These are phyloP conservation scores for Cinnamomum chago DNA, from an alignment of 164 flowering plant species.

Conservation along the genomic window DNA sequence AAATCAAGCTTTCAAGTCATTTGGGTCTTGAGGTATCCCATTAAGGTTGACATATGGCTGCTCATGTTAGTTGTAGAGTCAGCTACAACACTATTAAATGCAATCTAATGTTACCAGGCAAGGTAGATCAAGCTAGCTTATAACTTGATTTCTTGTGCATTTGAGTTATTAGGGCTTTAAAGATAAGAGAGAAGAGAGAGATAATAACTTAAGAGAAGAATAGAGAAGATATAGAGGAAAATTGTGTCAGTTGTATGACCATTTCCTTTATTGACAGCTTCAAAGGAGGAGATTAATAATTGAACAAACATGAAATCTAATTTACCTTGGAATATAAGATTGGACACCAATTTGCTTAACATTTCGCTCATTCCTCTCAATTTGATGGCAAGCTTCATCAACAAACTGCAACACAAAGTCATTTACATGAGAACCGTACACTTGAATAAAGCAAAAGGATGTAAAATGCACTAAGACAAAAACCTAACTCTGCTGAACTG, in stretches of 20 bases:
- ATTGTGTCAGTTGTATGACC: too few species aligned
- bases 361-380: conserved; percentile 88
- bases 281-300: too few species aligned
- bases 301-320: not conserved
- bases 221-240: too few species aligned
- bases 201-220: not conserved
- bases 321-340: conserved; percentile 87
- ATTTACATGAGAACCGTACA: not conserved
- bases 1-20: too few species aligned
- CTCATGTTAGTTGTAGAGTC: too few species aligned
- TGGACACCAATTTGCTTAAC: conserved; percentile 83
- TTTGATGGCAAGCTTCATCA: conserved; percentile 97
- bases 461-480: not conserved
- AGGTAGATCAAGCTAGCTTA: too few species aligned
- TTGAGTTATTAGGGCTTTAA: not conserved
- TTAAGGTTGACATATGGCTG: too few species aligned
- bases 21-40: too few species aligned
- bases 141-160: too few species aligned
- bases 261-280: too few species aligned
- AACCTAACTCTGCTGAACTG: conserved; percentile 64
- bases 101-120: too few species aligned
- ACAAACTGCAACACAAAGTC: conserved; percentile 65
- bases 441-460: conserved; percentile 7
- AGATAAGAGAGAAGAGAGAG: not conserved
- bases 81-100: too few species aligned